These are phyloP conservation scores for Fraxinus platypoda DNA, from an alignment of 305 asterid genomes.

Conservation along the genomic window DNA sequence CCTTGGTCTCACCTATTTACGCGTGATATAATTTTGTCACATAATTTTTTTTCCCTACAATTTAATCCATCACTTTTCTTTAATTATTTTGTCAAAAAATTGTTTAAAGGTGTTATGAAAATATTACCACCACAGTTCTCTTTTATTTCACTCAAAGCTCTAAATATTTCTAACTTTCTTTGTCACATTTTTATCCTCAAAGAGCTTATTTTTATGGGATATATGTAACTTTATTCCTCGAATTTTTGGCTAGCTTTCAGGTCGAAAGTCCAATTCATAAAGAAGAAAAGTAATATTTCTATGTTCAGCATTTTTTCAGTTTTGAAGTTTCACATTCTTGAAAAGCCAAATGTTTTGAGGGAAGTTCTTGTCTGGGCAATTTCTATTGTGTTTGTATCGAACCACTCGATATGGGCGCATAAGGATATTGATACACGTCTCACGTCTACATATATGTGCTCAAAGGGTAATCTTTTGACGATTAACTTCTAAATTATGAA, in stretches of 20 bases:
- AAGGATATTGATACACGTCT: background rate
- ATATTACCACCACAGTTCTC: background rate
- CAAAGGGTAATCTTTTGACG: background rate
- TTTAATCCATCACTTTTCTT: no score
- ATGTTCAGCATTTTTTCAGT: background rate
- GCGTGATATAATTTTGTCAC: background rate
- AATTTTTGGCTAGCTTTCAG: background rate
- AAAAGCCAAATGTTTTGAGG: background rate
- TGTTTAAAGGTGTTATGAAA: background rate
- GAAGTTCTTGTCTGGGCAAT: background rate
- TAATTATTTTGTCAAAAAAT: no score
- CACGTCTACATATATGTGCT: background rate
- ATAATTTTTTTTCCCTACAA: background rate
- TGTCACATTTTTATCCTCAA: background rate
- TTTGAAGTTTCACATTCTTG: background rate
- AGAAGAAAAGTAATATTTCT: background rate
- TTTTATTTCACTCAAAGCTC: background rate
- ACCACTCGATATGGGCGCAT: background rate
- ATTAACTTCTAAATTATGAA: background rate
- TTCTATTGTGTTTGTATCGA: background rate
- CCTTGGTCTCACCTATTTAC: no score
- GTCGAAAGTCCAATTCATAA: background rate
- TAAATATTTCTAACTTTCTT: background rate
- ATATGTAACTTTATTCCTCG: background rate
- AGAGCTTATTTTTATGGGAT: background rate